Evolutionary conservation across 208 protist species (phyloP).

Genomic region (Trypanosoma melophagium): DNA sequence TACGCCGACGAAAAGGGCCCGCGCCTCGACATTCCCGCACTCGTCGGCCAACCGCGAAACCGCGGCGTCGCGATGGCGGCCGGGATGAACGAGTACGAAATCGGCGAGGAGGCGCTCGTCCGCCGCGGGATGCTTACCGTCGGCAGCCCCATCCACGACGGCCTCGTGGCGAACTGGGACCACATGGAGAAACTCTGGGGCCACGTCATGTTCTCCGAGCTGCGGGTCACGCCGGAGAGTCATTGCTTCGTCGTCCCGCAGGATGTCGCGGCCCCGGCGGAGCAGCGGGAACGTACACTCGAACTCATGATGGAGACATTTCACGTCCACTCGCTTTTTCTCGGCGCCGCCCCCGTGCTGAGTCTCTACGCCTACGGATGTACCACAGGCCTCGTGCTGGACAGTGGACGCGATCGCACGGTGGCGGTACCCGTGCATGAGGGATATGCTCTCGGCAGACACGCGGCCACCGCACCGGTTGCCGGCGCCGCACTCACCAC

Average conservation of each 20-base stretch:
- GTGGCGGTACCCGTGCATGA: constrained; percentile 91
- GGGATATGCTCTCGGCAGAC: constrained; percentile 89
- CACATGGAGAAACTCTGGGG: constrained; percentile 93
- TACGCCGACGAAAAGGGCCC: constrained; percentile 84
- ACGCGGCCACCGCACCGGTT: constrained; percentile 72
- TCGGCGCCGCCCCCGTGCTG: constrained; percentile 89
- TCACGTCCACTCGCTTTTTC: constrained; percentile 89
- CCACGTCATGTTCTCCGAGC: constrained; percentile 90
- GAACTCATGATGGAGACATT: constrained; percentile 96
- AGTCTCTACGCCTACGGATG: constrained; percentile 92
- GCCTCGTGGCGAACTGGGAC: constrained; percentile 87
- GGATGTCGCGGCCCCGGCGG: constrained; percentile 72
- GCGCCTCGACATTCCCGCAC: constrained; percentile 81
- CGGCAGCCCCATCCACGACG: constrained; percentile 67
- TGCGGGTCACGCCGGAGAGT: constrained; percentile 87
- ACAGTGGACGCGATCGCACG: constrained; percentile 86
- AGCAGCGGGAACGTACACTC: constrained; percentile 87
- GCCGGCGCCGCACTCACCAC: constrained; percentile 84
- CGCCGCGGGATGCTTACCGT: constrained; percentile 84
- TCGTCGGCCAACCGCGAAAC: constrained; percentile 88
- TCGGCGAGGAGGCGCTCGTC: constrained; percentile 82
- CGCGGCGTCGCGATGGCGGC: constrained; percentile 90
- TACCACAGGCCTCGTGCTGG: constrained; percentile 93
- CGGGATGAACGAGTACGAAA: constrained; percentile 88
- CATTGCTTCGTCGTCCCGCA: constrained; percentile 91